Evolutionary conservation across 1,284 basidiomycete genomes (phyloP), one percentile per base, ranked within the genome.

Genomic region (Ceratobasidium sp.): DNA sequence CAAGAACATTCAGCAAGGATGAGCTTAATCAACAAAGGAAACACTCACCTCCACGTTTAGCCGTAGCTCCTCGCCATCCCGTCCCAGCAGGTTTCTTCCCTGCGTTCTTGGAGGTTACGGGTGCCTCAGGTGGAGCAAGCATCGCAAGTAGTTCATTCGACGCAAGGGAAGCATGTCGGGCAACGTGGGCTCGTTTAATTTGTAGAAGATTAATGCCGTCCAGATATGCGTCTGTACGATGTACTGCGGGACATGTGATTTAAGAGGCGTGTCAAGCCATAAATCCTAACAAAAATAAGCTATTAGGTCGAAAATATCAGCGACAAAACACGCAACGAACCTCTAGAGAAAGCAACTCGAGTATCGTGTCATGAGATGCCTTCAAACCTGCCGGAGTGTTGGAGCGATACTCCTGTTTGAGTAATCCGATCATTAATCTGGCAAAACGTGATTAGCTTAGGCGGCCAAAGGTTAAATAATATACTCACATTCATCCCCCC

Each of bases 191-290:
- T 22, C 76, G 59, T 29, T 44, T 40, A 13, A 76, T 56, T 61
- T 81, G 79, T 11, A 79, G 74, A 70, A 80, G 70, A 49, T 40
- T 22, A 82, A 70, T 0, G 79, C 81, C 54, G 80, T 61, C 77
- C 77, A 80, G 19, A 83, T 77, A 69, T 82, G 80, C 0, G 80
- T 78, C 37, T 79, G 65, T 8, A 79, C 80, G n/a, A 77, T 51
- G 64, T 80, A 80, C 37, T 82, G 80, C 1, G 76, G 49, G 22
- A 70, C 61, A 64, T 76, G 80, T 1, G 49, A 49, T 1, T 68
- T 51, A 2, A 82, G 78, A 0, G 44, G n/a, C 1, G 34, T 32
- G 37, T 82, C 81, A 11, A 57, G 13, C 0, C 71, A 75, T 19
- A 75, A 29, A 6, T 62, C 29, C 80, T 81, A 77, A 19, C 37